Conservation (phyloP, 305 asterid species). For the Lippia alba region DNA sequence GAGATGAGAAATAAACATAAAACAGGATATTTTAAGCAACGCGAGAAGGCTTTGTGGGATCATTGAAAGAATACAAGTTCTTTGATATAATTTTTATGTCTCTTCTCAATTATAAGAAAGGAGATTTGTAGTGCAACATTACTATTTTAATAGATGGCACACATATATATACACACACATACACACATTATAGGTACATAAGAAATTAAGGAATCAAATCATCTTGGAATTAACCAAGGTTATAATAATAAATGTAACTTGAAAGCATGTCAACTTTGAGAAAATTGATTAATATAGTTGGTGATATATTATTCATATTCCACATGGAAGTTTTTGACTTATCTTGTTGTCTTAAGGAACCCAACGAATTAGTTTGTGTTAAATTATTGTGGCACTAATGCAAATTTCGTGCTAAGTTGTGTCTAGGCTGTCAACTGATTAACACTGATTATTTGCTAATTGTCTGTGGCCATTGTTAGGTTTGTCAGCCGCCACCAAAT, state of each 20-base stretch:
- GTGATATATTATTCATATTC: not conserved
- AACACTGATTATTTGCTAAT: constrained; percentile 22
- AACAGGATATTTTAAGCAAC: no score
- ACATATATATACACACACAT: no score
- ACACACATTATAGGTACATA: no score
- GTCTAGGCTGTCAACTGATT: not conserved
- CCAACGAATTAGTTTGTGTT: not conserved
- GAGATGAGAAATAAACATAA: no score
- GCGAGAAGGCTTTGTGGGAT: no score
- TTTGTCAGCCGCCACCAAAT: constrained; percentile 73
- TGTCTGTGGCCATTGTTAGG: constrained; percentile 52
- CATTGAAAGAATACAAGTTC: no score
- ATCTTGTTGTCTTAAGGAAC: not conserved
- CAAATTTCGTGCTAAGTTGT: not conserved
- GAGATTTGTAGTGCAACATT: no score
- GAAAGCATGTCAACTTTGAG: not conserved
- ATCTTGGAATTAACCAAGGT: not conserved
- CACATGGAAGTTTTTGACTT: constrained; percentile 12
- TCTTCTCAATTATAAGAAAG: no score
- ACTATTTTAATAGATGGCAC: no score
- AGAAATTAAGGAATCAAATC: no score
- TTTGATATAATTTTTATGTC: no score
- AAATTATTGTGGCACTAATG: not conserved
- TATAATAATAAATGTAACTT: not conserved
- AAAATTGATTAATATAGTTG: not conserved